Conservation (phyloP, 2,329 filamentous ascomycete species). For the Epicoccum sorghinum region DNA sequence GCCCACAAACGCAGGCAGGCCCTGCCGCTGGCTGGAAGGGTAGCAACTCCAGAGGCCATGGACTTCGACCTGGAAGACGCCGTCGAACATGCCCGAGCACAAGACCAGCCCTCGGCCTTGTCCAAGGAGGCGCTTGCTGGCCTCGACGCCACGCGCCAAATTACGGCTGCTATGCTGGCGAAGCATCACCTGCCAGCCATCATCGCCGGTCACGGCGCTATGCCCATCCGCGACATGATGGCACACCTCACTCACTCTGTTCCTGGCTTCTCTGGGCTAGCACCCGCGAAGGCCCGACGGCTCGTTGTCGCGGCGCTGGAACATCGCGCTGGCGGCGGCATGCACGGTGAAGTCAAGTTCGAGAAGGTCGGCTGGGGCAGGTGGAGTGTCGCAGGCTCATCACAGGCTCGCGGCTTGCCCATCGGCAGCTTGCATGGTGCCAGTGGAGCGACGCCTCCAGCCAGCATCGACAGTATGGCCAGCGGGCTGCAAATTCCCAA, state of each 20-base stretch:
- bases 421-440: conserved; percentile 45
- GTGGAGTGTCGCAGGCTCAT: conserved; percentile 71
- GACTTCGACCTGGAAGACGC: conserved; percentile 84
- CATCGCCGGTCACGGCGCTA: conserved; percentile 83
- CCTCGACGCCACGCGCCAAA: conserved; percentile 76
- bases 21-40: conserved; percentile 54
- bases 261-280: conserved; percentile 87
- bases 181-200: conserved; percentile 91
- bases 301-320: conserved; percentile 92
- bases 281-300: conserved; percentile 86
- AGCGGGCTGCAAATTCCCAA: conserved; percentile 57
- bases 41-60: conserved; percentile 64
- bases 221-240: conserved; percentile 95
- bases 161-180: conserved; percentile 84
- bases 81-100: conserved; percentile 57
- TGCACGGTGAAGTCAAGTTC: conserved; percentile 77
- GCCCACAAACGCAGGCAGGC: conserved; percentile 74
- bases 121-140: conserved; percentile 60
- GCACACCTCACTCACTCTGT: conserved; percentile 91
- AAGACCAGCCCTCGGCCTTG: conserved; percentile 51
- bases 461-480: conserved; percentile 51
- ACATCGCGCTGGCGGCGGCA: conserved; percentile 67
- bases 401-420: conserved; percentile 60
- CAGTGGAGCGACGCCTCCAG: conserved; percentile 55
- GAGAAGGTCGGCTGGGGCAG: conserved; percentile 97